phyloP scores from a whole-genome alignment of 805 yeast species.

The Yamadazyma scolyti region DNA sequence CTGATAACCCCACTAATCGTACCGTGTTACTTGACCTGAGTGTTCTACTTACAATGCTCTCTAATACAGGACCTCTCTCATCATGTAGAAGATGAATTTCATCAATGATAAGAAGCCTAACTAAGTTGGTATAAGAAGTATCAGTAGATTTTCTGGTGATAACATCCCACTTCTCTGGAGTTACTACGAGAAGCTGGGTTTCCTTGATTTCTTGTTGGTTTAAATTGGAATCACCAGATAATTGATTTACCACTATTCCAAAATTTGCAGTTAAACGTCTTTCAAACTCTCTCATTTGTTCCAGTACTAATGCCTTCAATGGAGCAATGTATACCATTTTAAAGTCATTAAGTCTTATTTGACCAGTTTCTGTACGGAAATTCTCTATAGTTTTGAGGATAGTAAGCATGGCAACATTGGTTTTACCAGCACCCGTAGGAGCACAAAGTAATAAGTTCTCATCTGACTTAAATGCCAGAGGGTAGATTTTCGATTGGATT shows the following conservation, averaged over 20 bases:
- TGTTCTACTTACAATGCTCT: slow-evolving; percentile 78
- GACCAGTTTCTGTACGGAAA: slow-evolving; percentile 46
- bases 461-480: slow-evolving; percentile 70
- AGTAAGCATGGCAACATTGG: slow-evolving; percentile 90
- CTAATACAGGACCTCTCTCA: slow-evolving; percentile 92
- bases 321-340: slow-evolving; percentile 91
- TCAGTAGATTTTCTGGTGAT: slow-evolving; percentile 81
- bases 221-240: slow-evolving; percentile 85
- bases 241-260: slow-evolving; percentile 74
- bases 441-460: slow-evolving; percentile 83
- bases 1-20: slow-evolving; percentile 83
- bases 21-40: slow-evolving; percentile 49
- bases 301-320: slow-evolving; percentile 90
- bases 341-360: slow-evolving; percentile 52
- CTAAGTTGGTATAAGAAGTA: slow-evolving; percentile 54
- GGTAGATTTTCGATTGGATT: slow-evolving; percentile 79
- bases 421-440: slow-evolving; percentile 98
- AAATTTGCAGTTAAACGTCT: slow-evolving; percentile 56
- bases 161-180: slow-evolving; percentile 98
- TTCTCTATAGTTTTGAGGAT: slow-evolving; percentile 60
- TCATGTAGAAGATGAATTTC: slow-evolving; percentile 93
- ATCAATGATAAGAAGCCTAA: slow-evolving; percentile 75
- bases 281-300: slow-evolving; percentile 83
- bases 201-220: slow-evolving; percentile 70
- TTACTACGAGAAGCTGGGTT: slow-evolving; percentile 83